A percentile compares a stretch with the other conserved stretches of the same genome.
Evolutionary conservation across 2,329 filamentous ascomycete genomes (phyloP).

Genomic region (Hymenoscyphus repandus): DNA sequence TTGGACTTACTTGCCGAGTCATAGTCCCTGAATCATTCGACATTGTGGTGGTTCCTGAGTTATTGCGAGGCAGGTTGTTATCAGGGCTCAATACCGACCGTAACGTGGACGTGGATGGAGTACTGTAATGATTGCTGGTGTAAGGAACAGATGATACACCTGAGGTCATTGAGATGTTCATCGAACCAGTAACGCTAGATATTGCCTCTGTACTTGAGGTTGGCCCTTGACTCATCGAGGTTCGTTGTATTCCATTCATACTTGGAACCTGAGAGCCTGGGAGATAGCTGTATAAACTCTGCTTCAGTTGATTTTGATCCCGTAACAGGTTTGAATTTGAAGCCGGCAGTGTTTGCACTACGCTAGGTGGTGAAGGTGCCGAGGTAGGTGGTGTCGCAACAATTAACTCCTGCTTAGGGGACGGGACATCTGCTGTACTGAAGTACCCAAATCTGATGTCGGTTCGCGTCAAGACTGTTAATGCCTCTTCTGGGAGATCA

Average conservation of each 20-base stretch:
- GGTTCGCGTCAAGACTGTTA: slow-evolving; percentile 67
- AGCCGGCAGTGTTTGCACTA: slow-evolving; percentile 10
- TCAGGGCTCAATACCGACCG: slow-evolving; percentile 8
- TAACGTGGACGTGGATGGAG: slow-evolving; percentile 10
- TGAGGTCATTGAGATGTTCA: slow-evolving; percentile 12
- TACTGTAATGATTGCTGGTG: slow-evolving; percentile 11
- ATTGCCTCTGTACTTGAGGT: neutral
- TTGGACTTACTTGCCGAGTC: slow-evolving; percentile 36
- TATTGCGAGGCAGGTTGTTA: slow-evolving; percentile 13
- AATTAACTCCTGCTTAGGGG: slow-evolving; percentile 29
- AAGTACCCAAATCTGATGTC: slow-evolving; percentile 76
- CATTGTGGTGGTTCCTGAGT: slow-evolving; percentile 14
- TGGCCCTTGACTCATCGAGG: neutral
- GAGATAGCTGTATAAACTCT: slow-evolving; percentile 27
- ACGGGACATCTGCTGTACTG: slow-evolving; percentile 35
- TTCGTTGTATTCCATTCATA: neutral
- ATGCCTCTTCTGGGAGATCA: slow-evolving; percentile 78
- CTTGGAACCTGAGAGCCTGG: slow-evolving; percentile 8
- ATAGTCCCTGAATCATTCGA: slow-evolving; percentile 12
- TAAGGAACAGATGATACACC: slow-evolving; percentile 22
- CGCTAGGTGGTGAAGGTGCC: slow-evolving; percentile 18
- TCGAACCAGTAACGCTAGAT: slow-evolving; percentile 11
- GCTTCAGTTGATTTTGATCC: slow-evolving; percentile 23
- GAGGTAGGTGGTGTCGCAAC: slow-evolving; percentile 19
- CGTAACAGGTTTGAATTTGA: neutral